phyloP scores from a whole-genome alignment of 345 rosid genomes.

The Eucalyptus cloeziana region DNA sequence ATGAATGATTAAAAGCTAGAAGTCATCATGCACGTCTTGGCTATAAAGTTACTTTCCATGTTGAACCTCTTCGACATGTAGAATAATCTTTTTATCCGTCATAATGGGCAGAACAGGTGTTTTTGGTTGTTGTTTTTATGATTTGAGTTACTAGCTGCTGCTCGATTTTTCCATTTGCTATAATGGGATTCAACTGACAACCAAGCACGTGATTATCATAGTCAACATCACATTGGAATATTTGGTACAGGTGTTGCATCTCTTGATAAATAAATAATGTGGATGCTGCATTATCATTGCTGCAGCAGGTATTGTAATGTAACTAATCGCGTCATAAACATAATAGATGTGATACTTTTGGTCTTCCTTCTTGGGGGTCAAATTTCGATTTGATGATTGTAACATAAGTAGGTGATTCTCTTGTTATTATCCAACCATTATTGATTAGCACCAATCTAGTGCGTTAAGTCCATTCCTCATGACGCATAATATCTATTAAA shows the following conservation, averaged over 20 bases:
- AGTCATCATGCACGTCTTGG: background rate
- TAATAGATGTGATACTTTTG: background rate
- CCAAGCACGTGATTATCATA: background rate
- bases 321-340: background rate
- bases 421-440: background rate
- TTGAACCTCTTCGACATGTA: background rate
- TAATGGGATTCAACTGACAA: background rate
- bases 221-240: background rate
- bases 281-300: background rate
- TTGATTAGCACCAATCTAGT: background rate
- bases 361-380: background rate
- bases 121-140: too few species aligned
- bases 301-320: background rate
- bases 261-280: background rate
- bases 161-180: background rate
- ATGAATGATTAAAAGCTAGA: background rate
- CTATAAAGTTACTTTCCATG: background rate
- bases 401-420: background rate
- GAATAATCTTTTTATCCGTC: background rate
- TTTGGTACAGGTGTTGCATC: background rate
- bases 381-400: background rate
- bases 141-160: background rate
- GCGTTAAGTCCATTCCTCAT: background rate
- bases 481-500: background rate
- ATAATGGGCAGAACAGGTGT: background rate